Evolutionary conservation across 2,329 filamentous ascomycete species (phyloP).

Genomic region (Alternaria hordeiaustralica): DNA sequence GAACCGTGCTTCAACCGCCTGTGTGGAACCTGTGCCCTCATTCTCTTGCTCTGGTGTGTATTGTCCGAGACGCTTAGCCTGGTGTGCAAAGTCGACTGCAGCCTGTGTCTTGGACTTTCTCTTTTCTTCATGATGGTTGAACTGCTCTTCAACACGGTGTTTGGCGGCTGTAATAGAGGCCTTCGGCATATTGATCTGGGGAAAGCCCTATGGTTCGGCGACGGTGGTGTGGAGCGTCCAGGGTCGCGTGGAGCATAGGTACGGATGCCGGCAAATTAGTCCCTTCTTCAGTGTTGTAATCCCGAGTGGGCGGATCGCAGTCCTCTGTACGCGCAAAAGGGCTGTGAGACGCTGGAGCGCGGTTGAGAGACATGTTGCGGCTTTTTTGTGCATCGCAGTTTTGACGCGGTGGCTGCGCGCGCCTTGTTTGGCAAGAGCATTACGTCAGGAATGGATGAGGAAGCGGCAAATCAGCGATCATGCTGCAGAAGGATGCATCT

Average conservation of each 20-base stretch:
- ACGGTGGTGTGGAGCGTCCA: constrained; percentile 28
- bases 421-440: constrained; percentile 13
- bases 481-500: constrained; percentile 15
- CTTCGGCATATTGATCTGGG: constrained; percentile 30
- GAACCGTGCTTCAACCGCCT: constrained; percentile 66
- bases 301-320: not conserved
- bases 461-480: constrained; percentile 5
- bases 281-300: not conserved
- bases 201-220: constrained; percentile 16
- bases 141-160: constrained; percentile 16
- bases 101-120: constrained; percentile 41
- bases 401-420: constrained; percentile 9
- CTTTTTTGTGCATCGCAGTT: not conserved
- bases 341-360: not conserved
- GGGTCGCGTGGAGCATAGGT: constrained; percentile 17
- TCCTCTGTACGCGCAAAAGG: not conserved
- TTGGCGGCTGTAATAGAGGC: constrained; percentile 22
- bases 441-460: constrained; percentile 10
- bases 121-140: constrained; percentile 26
- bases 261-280: not conserved
- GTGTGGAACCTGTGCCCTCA: constrained; percentile 54
- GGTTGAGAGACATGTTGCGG: constrained; percentile 1
- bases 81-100: constrained; percentile 65
- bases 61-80: constrained; percentile 60
- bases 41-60: constrained; percentile 51